Evolutionary conservation across 2,329 filamentous ascomycete species (phyloP), one percentile per base, ranked within the genome.

Genomic region (Sordariomycetes sp.): DNA sequence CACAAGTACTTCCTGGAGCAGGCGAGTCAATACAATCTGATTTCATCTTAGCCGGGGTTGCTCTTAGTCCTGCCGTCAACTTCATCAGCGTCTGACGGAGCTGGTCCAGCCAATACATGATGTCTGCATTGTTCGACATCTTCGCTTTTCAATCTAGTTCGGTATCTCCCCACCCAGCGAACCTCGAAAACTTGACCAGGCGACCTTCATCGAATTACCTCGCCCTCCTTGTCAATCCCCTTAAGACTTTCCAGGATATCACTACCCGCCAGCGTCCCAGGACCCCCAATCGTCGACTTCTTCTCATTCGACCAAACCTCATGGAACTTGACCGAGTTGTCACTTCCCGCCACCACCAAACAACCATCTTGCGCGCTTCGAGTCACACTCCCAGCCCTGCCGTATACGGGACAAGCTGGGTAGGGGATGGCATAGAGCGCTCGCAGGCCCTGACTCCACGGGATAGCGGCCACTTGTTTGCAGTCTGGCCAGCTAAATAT

Each of bases 401-500:
- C 44, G 21, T 56, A 53, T 11, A 44, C 42, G 3, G 59, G 58
- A 1, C 57, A 55, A 25, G 59, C 73, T 8, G 87, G 86, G 55
- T 92, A 96, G 2, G 83, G 68, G 31, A 96, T 79, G n/a, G 86
- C 90, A 57, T 82, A 94, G 20, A 98, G 60, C 8, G 88, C 90
- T 24, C 86, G 72, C 53, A 84, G 75, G 39, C 86, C 79, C 21
- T 79, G 75, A 32, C 77, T 79, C 90, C 78, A 96, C 1, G 87
- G 84, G 37, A 96, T 82, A 12, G 82, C 80, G 9, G 86, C 82
- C 2, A 95, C 74, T 51, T 92, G 85, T 43, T 77, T 75, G 57
- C 92, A 96, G 36, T 84, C 82, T 0, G 92, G 92, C 92, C 92
- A 96, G 30, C 82, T 82, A 58, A 95, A 98, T 8, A 96, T 81